Evolutionary conservation across 2,329 filamentous ascomycete species (phyloP), one percentile per base, ranked within the genome.

Genomic region (Zymoseptoria tritici): DNA sequence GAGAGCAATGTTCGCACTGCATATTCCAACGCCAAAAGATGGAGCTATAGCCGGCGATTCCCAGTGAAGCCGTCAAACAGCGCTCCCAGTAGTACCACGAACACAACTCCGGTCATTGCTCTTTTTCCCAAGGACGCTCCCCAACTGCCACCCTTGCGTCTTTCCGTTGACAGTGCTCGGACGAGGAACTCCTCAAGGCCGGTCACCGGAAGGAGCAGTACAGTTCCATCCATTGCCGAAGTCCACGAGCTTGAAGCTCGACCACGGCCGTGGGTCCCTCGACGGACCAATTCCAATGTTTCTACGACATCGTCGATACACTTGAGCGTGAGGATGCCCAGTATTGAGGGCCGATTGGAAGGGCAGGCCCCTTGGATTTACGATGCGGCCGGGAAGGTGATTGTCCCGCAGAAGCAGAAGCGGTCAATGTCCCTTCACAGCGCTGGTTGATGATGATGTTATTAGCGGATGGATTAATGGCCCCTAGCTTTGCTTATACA

Each of bases 321-420:
- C 36, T 16, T 57, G 7, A 46, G 57, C 16, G 36, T 62, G 13
- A 19, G 31, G 19, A 57, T 62, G 49, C 60, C 60, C 2, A 62
- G 60, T 49, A 57, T 62, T 16, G 60, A 59, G 16, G 55, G 55
- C 24, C 54, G 60, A 11, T 49, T 62, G 26, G 51, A 46, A 8
- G 55, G 57, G n/a, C 52, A 49, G 24, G 54, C 59, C 26, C 54
- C 54, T 21, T 60, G 50, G 49, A 16, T 60, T 36, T 49, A 57
- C 19, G 58, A 60, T 11, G 54, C 49, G 16, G 54, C 54, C 9
- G 54, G 29, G 3, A 56, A 56, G 49, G 52, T 49, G 50, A 26
- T 24, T n/a, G 50, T 21, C 6, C 16, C 22, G 2, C 16, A 56
- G 31, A 56, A 50, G 2, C 16, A 56, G 31, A 56, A 36, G 9